Conservation (phyloP, 306 rosid species). For the Trifolium repens region DNA sequence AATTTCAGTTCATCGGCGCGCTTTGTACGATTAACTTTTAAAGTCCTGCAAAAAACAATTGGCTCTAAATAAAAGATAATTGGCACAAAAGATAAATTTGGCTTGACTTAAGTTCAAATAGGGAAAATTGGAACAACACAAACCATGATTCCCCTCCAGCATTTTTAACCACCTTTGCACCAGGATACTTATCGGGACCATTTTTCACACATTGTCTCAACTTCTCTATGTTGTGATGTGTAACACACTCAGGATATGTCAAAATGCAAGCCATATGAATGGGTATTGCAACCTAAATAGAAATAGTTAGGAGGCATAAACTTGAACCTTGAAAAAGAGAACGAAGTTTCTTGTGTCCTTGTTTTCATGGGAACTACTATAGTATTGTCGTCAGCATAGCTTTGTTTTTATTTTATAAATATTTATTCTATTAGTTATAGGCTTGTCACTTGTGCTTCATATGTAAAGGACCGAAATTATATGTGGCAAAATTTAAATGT, state of each 20-base stretch:
- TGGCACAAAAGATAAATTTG: constrained; percentile 25
- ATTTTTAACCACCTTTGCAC: constrained; percentile 67
- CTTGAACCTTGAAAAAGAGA: constrained; percentile 9
- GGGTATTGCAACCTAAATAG: constrained; percentile 87
- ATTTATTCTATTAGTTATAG: constrained; percentile 9
- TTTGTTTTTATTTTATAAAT: constrained; percentile 12
- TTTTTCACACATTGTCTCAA: constrained; percentile 87
- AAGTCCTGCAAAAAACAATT: constrained; percentile 54
- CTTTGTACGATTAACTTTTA: constrained; percentile 54
- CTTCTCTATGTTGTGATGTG: constrained; percentile 85
- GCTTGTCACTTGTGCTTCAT: constrained; percentile 14
- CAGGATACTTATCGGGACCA: constrained; percentile 95
- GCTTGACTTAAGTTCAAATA: constrained; percentile 10
- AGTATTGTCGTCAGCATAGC: not conserved
- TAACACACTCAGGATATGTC: constrained; percentile 89
- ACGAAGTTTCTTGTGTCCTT: not conserved
- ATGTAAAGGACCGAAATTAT: constrained; percentile 31
- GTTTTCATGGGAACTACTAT: constrained; percentile 28
- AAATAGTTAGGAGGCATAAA: constrained; percentile 37
- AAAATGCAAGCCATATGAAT: constrained; percentile 87
- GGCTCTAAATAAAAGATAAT: constrained; percentile 37
- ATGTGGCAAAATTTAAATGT: constrained; percentile 23
- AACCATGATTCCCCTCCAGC: constrained; percentile 68
- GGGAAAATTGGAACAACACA: constrained; percentile 34
- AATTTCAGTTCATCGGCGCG: constrained; percentile 72